Percentiles rank a stretch among this genome's conserved stretches.
These are phyloP conservation scores for Mycena sp. DNA, from an alignment of 1,284 basidiomycete species.

Conservation along the genomic window DNA sequence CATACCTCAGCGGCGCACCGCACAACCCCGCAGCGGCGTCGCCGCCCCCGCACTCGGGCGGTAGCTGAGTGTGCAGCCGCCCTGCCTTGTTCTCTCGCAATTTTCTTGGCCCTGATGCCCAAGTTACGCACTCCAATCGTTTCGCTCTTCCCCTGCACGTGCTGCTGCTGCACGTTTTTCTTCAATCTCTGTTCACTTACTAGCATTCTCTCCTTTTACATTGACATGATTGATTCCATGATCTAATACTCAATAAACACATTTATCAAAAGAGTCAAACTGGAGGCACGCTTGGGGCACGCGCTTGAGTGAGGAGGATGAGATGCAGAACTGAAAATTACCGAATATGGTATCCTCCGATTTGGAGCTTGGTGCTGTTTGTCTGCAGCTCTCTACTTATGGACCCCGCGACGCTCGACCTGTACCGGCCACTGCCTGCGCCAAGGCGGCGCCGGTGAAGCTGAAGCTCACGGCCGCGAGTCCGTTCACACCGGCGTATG, in stretches of 20 bases:
- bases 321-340: neutral
- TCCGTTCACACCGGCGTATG: conserved; percentile 56
- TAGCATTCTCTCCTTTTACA: conserved; percentile 23
- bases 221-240: conserved; percentile 26
- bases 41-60: conserved; percentile 20
- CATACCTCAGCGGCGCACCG: neutral
- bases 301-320: neutral
- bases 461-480: conserved; percentile 46
- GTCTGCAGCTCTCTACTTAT: neutral
- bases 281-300: too few species aligned
- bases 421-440: conserved; percentile 29
- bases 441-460: conserved; percentile 28
- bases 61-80: conserved; percentile 7
- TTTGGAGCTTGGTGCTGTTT: neutral
- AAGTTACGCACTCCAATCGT: neutral
- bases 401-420: conserved; percentile 22
- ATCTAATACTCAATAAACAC: conserved; percentile 24
- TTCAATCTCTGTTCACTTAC: neutral
- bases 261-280: conserved; percentile 23
- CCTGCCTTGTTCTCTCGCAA: neutral
- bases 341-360: neutral
- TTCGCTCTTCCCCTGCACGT: neutral
- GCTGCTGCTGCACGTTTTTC: neutral
- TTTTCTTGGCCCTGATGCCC: conserved; percentile 3
- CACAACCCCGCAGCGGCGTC: conserved; percentile 21